phyloP scores from a whole-genome alignment of 805 yeast species.

The Wilhelminamyces savonicus region DNA sequence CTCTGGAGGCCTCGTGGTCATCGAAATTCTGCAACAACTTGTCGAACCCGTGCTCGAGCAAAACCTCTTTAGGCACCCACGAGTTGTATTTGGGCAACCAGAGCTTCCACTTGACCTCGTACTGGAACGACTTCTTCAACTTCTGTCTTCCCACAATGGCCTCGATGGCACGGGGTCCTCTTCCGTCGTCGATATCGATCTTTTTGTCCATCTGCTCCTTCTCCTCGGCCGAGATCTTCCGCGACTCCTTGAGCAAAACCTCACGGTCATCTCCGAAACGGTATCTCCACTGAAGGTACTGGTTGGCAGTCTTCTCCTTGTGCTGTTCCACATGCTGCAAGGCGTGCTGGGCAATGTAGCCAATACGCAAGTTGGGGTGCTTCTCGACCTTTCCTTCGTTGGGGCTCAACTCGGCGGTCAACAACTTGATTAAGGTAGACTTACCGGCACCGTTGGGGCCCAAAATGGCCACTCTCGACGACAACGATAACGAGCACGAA shows the following conservation, averaged over 20 bases:
- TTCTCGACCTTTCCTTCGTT: conserved; percentile 87
- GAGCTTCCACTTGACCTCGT: conserved; percentile 89
- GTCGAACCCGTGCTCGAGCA: conserved; percentile 56
- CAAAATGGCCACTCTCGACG: conserved; percentile 94
- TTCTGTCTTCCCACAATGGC: conserved; percentile 97
- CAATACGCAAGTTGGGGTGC: conserved; percentile 96
- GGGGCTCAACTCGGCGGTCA: conserved; percentile 90
- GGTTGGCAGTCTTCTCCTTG: conserved; percentile 96
- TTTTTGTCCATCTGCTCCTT: conserved; percentile 69
- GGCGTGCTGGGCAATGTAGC: conserved; percentile 98
- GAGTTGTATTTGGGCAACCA: conserved; percentile 93
- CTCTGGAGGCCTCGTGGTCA: conserved; percentile 44
- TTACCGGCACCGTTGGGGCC: conserved; percentile 99
- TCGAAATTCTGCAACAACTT: conserved; percentile 40
- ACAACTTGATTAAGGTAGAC: conserved; percentile 86
- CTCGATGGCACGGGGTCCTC: conserved; percentile 83
- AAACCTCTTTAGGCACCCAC: conserved; percentile 81
- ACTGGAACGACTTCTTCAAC: conserved; percentile 92
- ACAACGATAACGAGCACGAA: conserved; percentile 84
- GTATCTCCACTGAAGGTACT: conserved; percentile 97
- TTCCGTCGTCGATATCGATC: conserved; percentile 78
- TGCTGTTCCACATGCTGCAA: conserved; percentile 95
- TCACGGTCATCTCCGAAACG: conserved; percentile 98
- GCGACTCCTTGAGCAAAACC: conserved; percentile 85
- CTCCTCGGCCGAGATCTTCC: conserved; percentile 75